A percentile compares a stretch with the other conserved stretches of the same genome.
These are phyloP conservation scores for Vitis amurensis DNA, from an alignment of 164 flowering plant genomes.

Conservation along the genomic window DNA sequence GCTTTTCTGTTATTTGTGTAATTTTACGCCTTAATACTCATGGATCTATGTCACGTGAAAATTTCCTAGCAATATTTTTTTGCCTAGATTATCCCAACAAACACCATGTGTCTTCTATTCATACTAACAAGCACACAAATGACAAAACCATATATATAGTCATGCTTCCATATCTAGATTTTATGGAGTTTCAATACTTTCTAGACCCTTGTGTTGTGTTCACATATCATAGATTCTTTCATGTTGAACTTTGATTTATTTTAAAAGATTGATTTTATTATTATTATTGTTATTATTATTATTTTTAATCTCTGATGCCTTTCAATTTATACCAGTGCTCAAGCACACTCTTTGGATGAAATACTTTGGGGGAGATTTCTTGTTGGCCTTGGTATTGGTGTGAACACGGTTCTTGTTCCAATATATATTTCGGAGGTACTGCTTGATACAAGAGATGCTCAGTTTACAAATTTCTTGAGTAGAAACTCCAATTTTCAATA, in stretches of 20 bases:
- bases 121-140: too few species aligned
- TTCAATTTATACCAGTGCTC: slow-evolving; percentile 53
- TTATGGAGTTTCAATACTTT: background rate
- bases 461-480: background rate
- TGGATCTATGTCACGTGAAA: too few species aligned
- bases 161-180: background rate
- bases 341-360: slow-evolving; percentile 73
- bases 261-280: too few species aligned
- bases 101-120: too few species aligned
- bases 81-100: too few species aligned
- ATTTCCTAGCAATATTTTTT: too few species aligned
- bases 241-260: background rate
- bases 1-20: too few species aligned
- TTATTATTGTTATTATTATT: too few species aligned
- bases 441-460: background rate
- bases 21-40: too few species aligned
- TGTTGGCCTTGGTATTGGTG: slow-evolving; percentile 90
- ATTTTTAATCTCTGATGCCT: background rate
- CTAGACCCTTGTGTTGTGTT: background rate
- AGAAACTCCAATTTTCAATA: background rate
- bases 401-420: slow-evolving; percentile 83
- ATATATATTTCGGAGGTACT: slow-evolving; percentile 80
- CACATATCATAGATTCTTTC: background rate
- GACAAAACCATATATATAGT: background rate
- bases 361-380: slow-evolving; percentile 77